phyloP scores from a whole-genome alignment of 306 rosid genomes.

The Cicer bijugum region DNA sequence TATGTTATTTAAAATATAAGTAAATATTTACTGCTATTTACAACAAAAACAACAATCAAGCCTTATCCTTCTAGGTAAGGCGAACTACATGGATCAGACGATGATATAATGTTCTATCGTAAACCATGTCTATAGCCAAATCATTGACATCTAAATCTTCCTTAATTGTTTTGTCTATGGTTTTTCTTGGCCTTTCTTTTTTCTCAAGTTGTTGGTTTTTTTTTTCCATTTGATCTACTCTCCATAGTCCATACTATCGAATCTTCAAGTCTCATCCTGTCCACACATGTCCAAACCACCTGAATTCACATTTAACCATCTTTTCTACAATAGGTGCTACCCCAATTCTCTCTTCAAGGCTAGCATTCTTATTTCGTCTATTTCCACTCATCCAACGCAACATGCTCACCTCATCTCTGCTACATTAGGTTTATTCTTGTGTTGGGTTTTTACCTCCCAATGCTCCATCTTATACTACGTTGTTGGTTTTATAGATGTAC shows the following conservation, averaged over 20 bases:
- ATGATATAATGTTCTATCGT: neutral
- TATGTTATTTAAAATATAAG: neutral
- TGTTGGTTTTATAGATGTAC: neutral
- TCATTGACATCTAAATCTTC: neutral
- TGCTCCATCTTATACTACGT: neutral
- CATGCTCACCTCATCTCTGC: neutral
- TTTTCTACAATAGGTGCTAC: neutral
- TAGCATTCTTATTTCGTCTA: neutral
- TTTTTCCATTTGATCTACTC: neutral
- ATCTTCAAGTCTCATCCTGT: neutral
- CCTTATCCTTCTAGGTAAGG: neutral
- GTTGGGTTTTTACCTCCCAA: neutral
- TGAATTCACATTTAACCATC: neutral
- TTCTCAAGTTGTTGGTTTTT: neutral
- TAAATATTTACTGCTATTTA: neutral
- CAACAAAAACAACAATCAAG: neutral
- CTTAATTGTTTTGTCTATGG: neutral
- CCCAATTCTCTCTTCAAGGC: neutral
- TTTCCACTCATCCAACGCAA: neutral
- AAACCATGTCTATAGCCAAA: neutral
- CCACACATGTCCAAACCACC: neutral
- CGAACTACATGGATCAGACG: neutral
- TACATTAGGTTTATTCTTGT: neutral
- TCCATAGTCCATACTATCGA: neutral
- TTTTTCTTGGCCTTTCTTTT: neutral